Base-by-base conservation (phyloP, 495 filamentous ascomycete genomes). In the Astrothelium macrocarpum region DNA sequence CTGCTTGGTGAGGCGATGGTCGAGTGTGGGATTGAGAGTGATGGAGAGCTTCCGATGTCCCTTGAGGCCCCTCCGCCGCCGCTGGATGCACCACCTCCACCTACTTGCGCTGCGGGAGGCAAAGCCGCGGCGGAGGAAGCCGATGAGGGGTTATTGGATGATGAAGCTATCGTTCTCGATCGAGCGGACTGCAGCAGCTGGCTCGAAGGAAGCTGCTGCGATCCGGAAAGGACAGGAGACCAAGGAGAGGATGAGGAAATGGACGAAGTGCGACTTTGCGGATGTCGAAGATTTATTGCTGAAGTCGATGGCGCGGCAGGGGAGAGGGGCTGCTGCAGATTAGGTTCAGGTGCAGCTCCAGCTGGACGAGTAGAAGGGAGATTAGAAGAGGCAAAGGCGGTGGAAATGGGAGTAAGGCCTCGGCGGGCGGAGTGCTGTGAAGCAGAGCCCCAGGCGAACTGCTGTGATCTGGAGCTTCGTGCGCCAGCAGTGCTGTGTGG, bases 351-450 rank as follows among this genome's bases (percentile, higher is more conserved):
- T 53, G 78, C 71, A 66, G 76, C 75, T 64, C 75, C 76, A 65
- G 77, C 77, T 69, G 81, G 78, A 63, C 77, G 81, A 59, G 67
- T 64, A 73, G 75, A 75, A 72, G 68, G 70, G 71, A 75, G 73
- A 67, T 79, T 74, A 71, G 59, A 28, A 29, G 39, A 62, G 2
- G 56, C 42, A 43, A 80, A 73, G 59, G 75, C 83, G 66, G 84
- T 85, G 68, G 82, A 80, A 70, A 87, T 79, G 68, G 85, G 84
- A 68, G 85, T 81, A 71, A 87, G 78, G 70, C 80, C 82, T 75
- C 82, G 81, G 71, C 82, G 77, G 46, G 71, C 61, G 71, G 73
- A 75, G 67, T 82, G 79, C 75, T 84, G 82, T 71, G 82, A 78
- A 20, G 82, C 77, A 66, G 78, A 74, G 74, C 80, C 83, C 85